Conservation (phyloP, 2,329 filamentous ascomycete genomes). For the Cladorrhinum sp. region DNA sequence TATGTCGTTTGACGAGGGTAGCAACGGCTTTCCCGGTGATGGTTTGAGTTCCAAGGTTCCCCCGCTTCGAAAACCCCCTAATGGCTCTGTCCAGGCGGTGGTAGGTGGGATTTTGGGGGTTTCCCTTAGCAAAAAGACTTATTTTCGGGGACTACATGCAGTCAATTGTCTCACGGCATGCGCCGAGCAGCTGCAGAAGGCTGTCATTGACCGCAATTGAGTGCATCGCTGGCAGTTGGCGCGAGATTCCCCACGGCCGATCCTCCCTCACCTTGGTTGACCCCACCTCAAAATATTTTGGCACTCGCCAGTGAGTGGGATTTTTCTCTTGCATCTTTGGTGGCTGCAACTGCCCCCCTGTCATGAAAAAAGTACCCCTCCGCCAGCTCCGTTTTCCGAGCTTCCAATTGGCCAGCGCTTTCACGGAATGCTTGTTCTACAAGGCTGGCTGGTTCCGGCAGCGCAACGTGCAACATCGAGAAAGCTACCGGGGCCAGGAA, state of each 20-base stretch:
- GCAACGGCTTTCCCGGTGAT: conserved; percentile 10
- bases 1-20: conserved; percentile 5
- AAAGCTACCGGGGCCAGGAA: conserved; percentile 3
- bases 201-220: not conserved
- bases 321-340: conserved; percentile 2
- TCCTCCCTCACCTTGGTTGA: not conserved
- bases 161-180: conserved; percentile 3
- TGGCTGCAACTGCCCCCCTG: conserved; percentile 3
- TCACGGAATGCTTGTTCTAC: conserved; percentile 7
- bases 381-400: conserved; percentile 14
- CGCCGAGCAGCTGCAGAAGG: not conserved
- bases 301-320: conserved; percentile 4
- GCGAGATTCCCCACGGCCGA: not conserved
- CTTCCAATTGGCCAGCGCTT: conserved; percentile 17
- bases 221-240: not conserved
- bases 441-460: conserved; percentile 14
- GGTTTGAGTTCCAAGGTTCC: not conserved
- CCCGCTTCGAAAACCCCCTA: not conserved
- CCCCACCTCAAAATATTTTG: not conserved
- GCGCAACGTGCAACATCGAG: conserved; percentile 13
- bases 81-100: not conserved
- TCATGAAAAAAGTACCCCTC: not conserved
- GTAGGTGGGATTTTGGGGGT: conserved; percentile 2
- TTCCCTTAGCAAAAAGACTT: conserved; percentile 5
- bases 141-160: not conserved